Conservation (phyloP, 176 grass and related monocot genomes). For the Avena insularis region DNA sequence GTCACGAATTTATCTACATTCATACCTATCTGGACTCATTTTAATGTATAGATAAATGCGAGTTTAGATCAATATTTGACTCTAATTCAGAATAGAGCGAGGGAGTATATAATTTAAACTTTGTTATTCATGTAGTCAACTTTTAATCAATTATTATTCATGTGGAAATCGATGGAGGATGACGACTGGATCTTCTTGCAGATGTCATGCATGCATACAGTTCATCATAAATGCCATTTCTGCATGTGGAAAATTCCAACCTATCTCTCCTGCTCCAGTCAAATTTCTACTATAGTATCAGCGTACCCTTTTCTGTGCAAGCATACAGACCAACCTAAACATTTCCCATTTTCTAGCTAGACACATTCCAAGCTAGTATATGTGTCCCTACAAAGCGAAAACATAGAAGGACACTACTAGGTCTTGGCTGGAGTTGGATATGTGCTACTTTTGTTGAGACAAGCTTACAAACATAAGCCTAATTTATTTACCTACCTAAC, state of each 20-base stretch:
- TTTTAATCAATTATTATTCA: no score
- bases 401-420: neutral
- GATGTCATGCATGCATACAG: slow-evolving; percentile 16
- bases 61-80: no score
- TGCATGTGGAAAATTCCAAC: slow-evolving; percentile 47
- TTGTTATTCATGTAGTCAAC: no score
- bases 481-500: neutral
- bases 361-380: slow-evolving; percentile 17
- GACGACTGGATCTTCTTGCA: slow-evolving; percentile 18
- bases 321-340: slow-evolving; percentile 28
- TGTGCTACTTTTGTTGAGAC: neutral
- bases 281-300: slow-evolving; percentile 53
- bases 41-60: no score
- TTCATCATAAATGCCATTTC: slow-evolving; percentile 39
- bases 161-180: neutral
- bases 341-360: slow-evolving; percentile 21
- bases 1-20: no score
- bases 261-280: slow-evolving; percentile 50
- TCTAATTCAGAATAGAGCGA: no score
- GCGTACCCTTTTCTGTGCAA: slow-evolving; percentile 46
- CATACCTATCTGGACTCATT: no score
- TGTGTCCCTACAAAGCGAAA: slow-evolving; percentile 41
- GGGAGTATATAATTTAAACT: no score
- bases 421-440: neutral
- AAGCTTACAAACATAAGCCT: neutral